Percentiles rank a stretch among this genome's conserved stretches.
Conservation (phyloP, 139 green algal genomes). For the Choricystis sp. region DNA sequence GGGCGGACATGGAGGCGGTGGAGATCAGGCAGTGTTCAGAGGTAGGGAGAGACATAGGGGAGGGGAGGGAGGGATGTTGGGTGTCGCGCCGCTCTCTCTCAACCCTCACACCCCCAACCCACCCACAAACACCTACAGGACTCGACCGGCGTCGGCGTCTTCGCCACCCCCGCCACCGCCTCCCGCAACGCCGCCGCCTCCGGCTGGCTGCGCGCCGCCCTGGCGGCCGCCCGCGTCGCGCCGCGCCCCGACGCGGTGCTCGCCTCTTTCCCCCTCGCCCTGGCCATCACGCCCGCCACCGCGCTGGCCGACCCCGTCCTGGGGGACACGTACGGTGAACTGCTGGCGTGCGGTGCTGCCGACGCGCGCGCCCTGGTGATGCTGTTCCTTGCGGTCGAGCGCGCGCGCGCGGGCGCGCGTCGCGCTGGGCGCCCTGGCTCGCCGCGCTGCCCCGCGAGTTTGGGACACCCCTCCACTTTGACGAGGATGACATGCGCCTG, state of each 20-base stretch:
- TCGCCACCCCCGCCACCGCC: constrained; percentile 1
- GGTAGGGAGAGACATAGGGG: not conserved
- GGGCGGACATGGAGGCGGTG: constrained; percentile 12
- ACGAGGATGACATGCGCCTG: constrained; percentile 30
- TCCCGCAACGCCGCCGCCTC: constrained; percentile 1
- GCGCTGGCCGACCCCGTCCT: not conserved
- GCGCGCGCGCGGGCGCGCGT: constrained; percentile 11
- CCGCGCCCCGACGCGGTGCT: constrained; percentile 2
- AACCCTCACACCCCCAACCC: not conserved
- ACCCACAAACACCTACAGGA: not conserved
- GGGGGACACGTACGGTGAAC: not conserved
- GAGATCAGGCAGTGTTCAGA: not conserved
- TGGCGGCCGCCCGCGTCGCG: not conserved
- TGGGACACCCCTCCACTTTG: constrained; percentile 26
- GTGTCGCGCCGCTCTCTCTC: not conserved
- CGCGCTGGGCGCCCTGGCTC: constrained; percentile 14
- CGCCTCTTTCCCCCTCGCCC: constrained; percentile 18
- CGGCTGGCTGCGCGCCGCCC: not conserved
- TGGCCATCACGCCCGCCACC: constrained; percentile 13
- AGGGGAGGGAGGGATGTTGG: not conserved
- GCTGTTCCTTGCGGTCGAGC: constrained; percentile 43
- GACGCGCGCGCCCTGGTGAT: constrained; percentile 43
- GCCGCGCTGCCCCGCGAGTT: constrained; percentile 22
- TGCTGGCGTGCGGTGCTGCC: constrained; percentile 24
- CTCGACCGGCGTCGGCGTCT: constrained; percentile 11